Evolutionary conservation across 2,329 filamentous ascomycete genomes (phyloP), one percentile per base, ranked within the genome.

Genomic region (Tolypocladium ovalisporum): DNA sequence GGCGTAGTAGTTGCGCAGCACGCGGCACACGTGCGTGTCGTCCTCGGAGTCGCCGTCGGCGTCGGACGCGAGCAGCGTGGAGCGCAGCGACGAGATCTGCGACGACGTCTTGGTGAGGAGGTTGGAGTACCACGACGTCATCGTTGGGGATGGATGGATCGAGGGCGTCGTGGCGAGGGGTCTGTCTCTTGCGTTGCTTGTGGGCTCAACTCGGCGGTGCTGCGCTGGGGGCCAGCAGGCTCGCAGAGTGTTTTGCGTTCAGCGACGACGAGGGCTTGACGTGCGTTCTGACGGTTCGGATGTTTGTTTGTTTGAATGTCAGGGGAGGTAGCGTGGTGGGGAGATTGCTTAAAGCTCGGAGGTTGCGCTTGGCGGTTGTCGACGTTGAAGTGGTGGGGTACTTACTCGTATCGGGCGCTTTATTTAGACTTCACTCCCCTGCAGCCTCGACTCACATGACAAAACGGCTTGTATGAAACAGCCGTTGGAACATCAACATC

Each of bases 21-120:
- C 91, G 66, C 94, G 89, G 74, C 90, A 95, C 67, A 97, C 88
- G 76, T 97, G 91, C 3, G 91, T 95, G 75, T 96, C 90, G 75
- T 97, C 92, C 73, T 95, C 82, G 61, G 84, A 87, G 68, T 88
- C 85, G 72, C 86, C 86, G 71, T 87, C 85, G 64, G 79, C 76
- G 63, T 88, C 85, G 69, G 78, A 76, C 62, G 80, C 75, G 56
- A 89, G 83, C 62, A 92, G 84, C 60, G 90, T 84, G 60, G 86
- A 86, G 66, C 83, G 82, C 56, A 86, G 79, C 64, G 83, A 81
- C 63, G 81, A 83, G 68, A 87, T 83, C 66, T 84, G 81, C 52
- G 83, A 84, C 57, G 84, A 82, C 44, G 84, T 85, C 61, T 80
- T 84, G 63, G 80, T 83, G 67, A 86, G 75, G 68, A 86, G 80